Evolutionary conservation across 768 basidiomycete species (phyloP).

Genomic region (Serendipita vermifera): DNA sequence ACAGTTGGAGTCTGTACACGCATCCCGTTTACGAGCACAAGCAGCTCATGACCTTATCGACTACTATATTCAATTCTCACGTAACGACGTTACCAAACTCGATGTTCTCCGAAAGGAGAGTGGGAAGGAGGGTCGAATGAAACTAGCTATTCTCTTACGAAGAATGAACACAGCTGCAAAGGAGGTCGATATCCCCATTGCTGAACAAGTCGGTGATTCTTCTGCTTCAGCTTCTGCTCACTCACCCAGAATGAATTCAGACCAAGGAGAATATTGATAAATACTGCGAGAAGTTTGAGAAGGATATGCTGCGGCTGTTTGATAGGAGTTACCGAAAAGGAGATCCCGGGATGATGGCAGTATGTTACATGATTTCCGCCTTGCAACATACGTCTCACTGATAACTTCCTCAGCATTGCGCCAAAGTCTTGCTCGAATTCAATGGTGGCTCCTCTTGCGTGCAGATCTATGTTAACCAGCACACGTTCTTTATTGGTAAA

Average conservation of each 20-base stretch:
- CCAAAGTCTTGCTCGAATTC: slow-evolving; percentile 91
- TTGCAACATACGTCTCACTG: slow-evolving; percentile 8
- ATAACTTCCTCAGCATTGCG: slow-evolving; percentile 71
- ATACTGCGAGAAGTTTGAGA: slow-evolving; percentile 98
- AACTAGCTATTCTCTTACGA: slow-evolving; percentile 77
- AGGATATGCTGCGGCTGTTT: slow-evolving; percentile 93
- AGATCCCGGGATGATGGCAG: slow-evolving; percentile 99
- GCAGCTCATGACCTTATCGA: slow-evolving; percentile 89
- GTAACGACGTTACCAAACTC: slow-evolving; percentile 59
- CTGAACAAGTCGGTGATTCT: slow-evolving; percentile 49
- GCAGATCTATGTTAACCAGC: slow-evolving; percentile 98
- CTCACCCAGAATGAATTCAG: slow-evolving; percentile 26
- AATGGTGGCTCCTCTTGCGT: slow-evolving; percentile 95
- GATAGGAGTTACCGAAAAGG: slow-evolving; percentile 93
- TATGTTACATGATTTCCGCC: slow-evolving; percentile 24
- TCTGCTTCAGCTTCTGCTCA: neutral
- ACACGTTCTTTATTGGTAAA: slow-evolving; percentile 89
- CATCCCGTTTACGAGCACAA: slow-evolving; percentile 82
- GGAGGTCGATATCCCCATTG: slow-evolving; percentile 78
- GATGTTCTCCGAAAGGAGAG: slow-evolving; percentile 70
- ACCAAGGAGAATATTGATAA: slow-evolving; percentile 87
- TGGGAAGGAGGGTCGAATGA: slow-evolving; percentile 73
- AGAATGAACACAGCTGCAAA: slow-evolving; percentile 78
- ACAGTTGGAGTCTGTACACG: slow-evolving; percentile 87
- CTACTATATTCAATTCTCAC: slow-evolving; percentile 85